Base-by-base conservation (phyloP, 2,329 filamentous ascomycete genomes). In the Epichloe elymi region DNA sequence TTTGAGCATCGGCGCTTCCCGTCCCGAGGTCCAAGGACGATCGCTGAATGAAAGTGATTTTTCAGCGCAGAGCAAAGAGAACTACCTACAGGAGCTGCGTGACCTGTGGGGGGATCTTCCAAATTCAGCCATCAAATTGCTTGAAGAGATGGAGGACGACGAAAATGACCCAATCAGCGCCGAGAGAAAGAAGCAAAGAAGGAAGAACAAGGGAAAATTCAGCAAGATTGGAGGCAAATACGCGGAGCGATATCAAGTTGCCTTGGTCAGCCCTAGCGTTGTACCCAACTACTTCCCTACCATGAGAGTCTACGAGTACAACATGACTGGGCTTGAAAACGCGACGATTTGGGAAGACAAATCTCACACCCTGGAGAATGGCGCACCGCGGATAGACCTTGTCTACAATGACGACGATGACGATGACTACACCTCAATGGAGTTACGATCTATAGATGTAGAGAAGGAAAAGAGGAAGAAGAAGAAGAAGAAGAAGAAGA, bases 241-340 rank as follows among this genome's bases (percentile, higher is more conserved):
- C 70, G 89, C 82, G 3, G 89, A 98, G 67, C 79, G 89, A 49
- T 98, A 88, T 65, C 84, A 89, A 49, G 67, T 95, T 5, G 83
- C 86, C 0, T 72, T 93, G 26, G 83, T 97, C 51, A 80, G 84
- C 45, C 87, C 91, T 0, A 97, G 90, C 62, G 73, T 98, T 38
- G 87, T 97, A 8, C 93, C 91, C 6, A 96, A 93, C 62, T 95
- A 88, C 66, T 93, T 90, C 57, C 93, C 91, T 0, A 89, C 86
- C 0, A 68, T 96, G 35, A 80, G 90, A n/a, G 77, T 98, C n/a
- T 74, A 91, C 56, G 88, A 95, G 61, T 98, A 97, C 73, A 97
- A 98, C 64, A 88, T 88, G 50, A 86, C 75, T 0, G 88, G 88
- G 0, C 65, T 95, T 3, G 85, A 88, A 56, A 61, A 79, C 49